Base-by-base conservation (phyloP, 129 eudicot genomes). In the Chrysanthemum seticuspe region DNA sequence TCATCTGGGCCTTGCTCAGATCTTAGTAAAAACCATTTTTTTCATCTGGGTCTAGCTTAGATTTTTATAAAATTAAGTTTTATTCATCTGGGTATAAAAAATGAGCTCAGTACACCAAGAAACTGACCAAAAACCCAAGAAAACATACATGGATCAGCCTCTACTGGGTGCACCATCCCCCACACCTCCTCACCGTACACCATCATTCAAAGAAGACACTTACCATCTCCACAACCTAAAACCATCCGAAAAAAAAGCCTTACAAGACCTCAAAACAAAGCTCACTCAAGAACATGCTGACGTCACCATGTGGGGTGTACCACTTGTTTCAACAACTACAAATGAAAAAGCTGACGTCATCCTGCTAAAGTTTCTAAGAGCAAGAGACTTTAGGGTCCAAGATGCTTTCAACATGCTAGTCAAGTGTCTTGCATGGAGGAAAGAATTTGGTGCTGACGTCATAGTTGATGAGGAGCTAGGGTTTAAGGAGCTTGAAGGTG, bases 171-270 rank as follows among this genome's bases (percentile, higher is more conserved):
- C 47, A 40, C 85, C 92, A 68, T 65, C 86, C 65, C 72, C 89
- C 76, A 79, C 93, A 19, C 21, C 21, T 6, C 77, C 89, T 11
- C 80, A 67, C 66, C 85, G 92, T 31, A 84, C 93, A 14, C 88
- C 91, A 1, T 80, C 97, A 29, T 94, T 94, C 81, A 86, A 87
- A 71, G 98, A 94, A 80, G 98, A 94, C 96, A 85, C 98, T 0
- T 94, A 94, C 87, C 74, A 80, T 76, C 78, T 84, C 67, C 85
- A 92, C 75, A 73, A 90, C 75, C 90, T 90, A 48, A 90, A 90
- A 74, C 77, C 84, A 15, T 79, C 92, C 8, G 98, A 94, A 65
- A 84, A 80, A 29, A 87, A 86, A 63, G 75, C 97, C 23, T 87
- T 94, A 1, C 83, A 85, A 65, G 89, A 86, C 2, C 88, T 94